Conservation (phyloP, 192 early-diverging fungal genomes). For the Linnemannia hyalina region DNA sequence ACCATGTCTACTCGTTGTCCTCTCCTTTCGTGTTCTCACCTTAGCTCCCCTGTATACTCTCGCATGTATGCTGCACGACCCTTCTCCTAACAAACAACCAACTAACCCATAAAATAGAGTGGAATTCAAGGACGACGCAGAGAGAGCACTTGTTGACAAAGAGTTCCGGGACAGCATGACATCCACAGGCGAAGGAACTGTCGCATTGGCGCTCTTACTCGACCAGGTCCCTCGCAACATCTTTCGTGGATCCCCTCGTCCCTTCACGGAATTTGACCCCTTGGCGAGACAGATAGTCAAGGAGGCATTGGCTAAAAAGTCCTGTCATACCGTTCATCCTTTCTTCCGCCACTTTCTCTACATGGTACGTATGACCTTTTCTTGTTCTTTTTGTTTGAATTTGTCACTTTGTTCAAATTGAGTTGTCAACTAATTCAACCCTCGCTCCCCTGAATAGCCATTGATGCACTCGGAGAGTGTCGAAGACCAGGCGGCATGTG, state of each 20-base stretch:
- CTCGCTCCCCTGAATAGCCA: conserved; percentile 41
- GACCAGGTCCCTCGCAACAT: conserved; percentile 79
- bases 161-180: conserved; percentile 25
- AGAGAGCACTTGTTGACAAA: conserved; percentile 26
- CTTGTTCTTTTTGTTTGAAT: not conserved
- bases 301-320: conserved; percentile 62
- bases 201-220: conserved; percentile 63
- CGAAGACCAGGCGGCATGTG: conserved; percentile 68
- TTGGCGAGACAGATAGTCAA: conserved; percentile 65
- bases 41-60: not conserved
- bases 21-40: not conserved
- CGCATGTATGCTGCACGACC: not conserved
- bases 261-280: conserved; percentile 67
- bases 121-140: conserved; percentile 27
- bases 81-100: not conserved
- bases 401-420: not conserved
- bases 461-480: conserved; percentile 74
- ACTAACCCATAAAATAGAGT: not conserved
- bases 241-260: conserved; percentile 65
- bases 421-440: too few species aligned
- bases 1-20: not conserved
- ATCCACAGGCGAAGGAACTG: conserved; percentile 20
- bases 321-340: conserved; percentile 62
- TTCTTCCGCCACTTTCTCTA: conserved; percentile 67
- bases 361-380: conserved; percentile 14